A percentile compares a stretch with the other conserved stretches of the same genome.
phyloP scores from a whole-genome alignment of 192 early-diverging fungal genomes.

The Geranomyces michiganensis region DNA sequence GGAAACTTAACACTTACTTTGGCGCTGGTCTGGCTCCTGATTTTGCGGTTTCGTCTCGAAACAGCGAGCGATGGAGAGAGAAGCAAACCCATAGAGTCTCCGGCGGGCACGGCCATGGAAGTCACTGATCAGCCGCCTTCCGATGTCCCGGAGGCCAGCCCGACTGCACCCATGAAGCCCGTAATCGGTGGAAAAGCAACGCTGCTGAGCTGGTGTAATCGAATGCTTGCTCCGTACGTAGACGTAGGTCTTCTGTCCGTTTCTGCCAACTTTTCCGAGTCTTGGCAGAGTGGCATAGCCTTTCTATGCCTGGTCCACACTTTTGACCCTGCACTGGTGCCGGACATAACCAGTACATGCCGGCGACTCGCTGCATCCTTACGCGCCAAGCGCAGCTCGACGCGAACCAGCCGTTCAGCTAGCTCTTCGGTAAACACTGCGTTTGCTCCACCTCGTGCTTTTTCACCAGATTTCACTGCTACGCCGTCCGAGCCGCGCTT shows the following conservation, averaged over 20 bases:
- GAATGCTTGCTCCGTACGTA: constrained; percentile 35
- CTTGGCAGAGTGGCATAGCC: constrained; percentile 37
- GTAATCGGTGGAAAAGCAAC: constrained; percentile 21
- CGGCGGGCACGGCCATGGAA: too few species aligned
- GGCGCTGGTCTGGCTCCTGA: constrained; percentile 41
- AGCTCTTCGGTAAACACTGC: neutral
- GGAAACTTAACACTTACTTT: constrained; percentile 40
- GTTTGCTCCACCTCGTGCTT: neutral
- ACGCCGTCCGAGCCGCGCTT: neutral
- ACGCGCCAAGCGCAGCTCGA: neutral
- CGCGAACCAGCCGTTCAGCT: neutral
- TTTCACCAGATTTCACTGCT: constrained; percentile 18
- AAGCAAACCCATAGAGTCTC: too few species aligned
- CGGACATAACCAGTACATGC: constrained; percentile 23
- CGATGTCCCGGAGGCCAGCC: too few species aligned
- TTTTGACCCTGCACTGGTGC: constrained; percentile 20
- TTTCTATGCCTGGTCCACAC: constrained; percentile 36
- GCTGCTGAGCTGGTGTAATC: constrained; percentile 35
- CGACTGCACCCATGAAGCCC: neutral
- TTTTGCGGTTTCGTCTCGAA: constrained; percentile 25
- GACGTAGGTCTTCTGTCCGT: constrained; percentile 29
- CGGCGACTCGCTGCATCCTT: neutral
- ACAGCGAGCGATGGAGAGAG: neutral
- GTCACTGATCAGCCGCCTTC: too few species aligned
- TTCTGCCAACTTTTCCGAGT: constrained; percentile 28